Evolutionary conservation across 768 basidiomycete genomes (phyloP), one percentile per base, ranked within the genome.

Genomic region (Heimioporus sp.): DNA sequence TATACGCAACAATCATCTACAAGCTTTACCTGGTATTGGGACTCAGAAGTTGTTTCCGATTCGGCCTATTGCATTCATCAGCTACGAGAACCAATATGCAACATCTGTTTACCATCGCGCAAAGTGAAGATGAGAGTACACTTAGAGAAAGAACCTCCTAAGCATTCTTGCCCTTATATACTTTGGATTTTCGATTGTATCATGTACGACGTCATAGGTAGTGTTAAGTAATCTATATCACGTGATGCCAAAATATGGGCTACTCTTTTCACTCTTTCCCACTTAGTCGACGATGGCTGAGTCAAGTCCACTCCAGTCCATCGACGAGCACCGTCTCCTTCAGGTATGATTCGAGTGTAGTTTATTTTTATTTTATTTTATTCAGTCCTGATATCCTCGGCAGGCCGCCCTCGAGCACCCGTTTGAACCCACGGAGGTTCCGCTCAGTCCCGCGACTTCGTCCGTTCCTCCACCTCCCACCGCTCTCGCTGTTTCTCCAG

Each of bases 351-450:
- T 0, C 28, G 39, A 42, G 5, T 0, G 6, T 0, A 9, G 1
- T 8, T 0, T 24, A 28, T 8, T 12, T 12, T 37, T 3, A 4
- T 15, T 4, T 44, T 53, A 19, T 52, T 35, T 4, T 40, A 4
- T n/a, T n/a, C n/a, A 15, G 21, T 15, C 1, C 24, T 28, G 1
- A 28, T 28, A 28, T 28, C 1, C 24, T 28, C 24, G 24, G 21
- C 46, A 68, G 67, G 55, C 63, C 7, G 66, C 65, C 2, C 57
- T 69, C 10, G 50, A 61, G 43, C 54, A 49, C 40, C 63, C 67
- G 1, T 69, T 69, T 28, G 63, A 69, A 43, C 59, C 63, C 38
- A 10, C 50, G 8, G 59, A 66, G 11, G 54, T 69, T 11, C 46
- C 55, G 17, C 52, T 55, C 40, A 60, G 51, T 24, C 45, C 54